Conservation (phyloP, 163 green algal genomes). For the Chlamydomonas reinhardtii region DNA sequence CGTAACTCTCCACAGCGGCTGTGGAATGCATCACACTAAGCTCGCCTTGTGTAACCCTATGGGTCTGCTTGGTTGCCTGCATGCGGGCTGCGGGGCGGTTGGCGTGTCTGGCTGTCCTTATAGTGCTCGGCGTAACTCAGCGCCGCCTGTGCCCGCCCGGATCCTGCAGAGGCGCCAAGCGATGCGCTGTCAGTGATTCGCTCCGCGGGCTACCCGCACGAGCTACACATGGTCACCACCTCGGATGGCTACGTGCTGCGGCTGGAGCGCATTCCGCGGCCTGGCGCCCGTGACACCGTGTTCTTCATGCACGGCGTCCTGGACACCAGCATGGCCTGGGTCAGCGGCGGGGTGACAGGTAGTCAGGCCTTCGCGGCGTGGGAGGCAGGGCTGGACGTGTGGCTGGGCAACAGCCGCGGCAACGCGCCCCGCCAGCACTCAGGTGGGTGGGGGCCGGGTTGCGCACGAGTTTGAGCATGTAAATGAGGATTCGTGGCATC, state of each 20-base stretch:
- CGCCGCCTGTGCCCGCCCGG: too few relatives aligned
- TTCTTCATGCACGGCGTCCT: slow-evolving; percentile 93
- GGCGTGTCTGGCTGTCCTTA: too few relatives aligned
- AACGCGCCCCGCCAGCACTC: slow-evolving; percentile 85
- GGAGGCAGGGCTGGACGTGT: slow-evolving; percentile 96
- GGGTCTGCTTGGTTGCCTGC: too few relatives aligned
- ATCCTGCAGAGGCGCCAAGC: not conserved
- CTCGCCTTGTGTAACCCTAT: too few relatives aligned
- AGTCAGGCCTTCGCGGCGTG: slow-evolving; percentile 95
- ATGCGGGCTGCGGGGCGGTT: too few relatives aligned
- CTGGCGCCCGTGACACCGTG: slow-evolving; percentile 67
- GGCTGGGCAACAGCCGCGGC: slow-evolving; percentile 91
- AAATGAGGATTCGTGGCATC: too few relatives aligned
- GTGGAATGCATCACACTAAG: too few relatives aligned
- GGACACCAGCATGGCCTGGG: slow-evolving; percentile 77
- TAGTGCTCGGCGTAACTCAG: too few relatives aligned
- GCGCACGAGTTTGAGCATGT: too few relatives aligned
- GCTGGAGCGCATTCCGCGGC: slow-evolving; percentile 84
- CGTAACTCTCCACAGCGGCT: too few relatives aligned
- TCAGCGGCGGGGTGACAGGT: slow-evolving; percentile 79
- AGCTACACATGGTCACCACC: slow-evolving; percentile 88
- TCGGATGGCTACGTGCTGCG: slow-evolving; percentile 83
- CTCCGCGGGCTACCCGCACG: slow-evolving; percentile 83
- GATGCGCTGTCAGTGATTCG: slow-evolving; percentile 74
- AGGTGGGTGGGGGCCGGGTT: slow-evolving; percentile 10